phyloP scores from a whole-genome alignment of 441 rosid genomes.

The Omphalea diandra region DNA sequence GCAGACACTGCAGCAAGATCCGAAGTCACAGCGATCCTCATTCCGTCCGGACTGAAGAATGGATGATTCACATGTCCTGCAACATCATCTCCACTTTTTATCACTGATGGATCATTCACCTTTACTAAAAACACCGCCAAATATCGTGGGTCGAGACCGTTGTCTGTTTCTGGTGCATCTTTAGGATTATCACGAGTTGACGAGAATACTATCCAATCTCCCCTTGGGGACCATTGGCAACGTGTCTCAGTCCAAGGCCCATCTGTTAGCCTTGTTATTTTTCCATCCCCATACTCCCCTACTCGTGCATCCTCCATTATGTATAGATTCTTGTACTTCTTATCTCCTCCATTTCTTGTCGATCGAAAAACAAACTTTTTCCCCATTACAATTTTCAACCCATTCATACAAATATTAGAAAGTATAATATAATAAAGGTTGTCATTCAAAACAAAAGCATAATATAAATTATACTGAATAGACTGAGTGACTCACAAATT shows the following conservation, averaged over 20 bases:
- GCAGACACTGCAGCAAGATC: constrained; percentile 9
- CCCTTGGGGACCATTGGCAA: background rate
- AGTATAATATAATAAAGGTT: too few relatives aligned
- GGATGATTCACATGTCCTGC: constrained; percentile 14
- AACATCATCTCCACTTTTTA: constrained; percentile 3
- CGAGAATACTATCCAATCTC: constrained; percentile 11
- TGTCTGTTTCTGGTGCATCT: constrained; percentile 3
- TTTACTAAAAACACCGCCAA: background rate
- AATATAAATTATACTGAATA: too few relatives aligned
- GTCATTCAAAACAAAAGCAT: too few relatives aligned
- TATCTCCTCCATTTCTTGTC: constrained; percentile 7
- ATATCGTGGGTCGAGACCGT: constrained; percentile 9
- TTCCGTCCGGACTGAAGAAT: constrained; percentile 2
- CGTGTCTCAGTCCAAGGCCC: constrained; percentile 9
- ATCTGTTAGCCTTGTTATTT: constrained; percentile 8
- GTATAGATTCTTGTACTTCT: constrained; percentile 12
- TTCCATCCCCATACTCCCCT: background rate
- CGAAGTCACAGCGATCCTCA: constrained; percentile 6
- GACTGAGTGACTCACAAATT: too few relatives aligned
- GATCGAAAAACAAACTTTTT: constrained; percentile 6
- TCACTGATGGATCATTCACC: background rate
- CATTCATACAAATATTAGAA: too few relatives aligned
- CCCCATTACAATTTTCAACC: background rate
- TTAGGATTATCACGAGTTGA: constrained; percentile 4
- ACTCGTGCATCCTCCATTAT: constrained; percentile 3